Base-by-base conservation (phyloP, 805 yeast genomes). In the Groenewaldozyma salmanticensis region DNA sequence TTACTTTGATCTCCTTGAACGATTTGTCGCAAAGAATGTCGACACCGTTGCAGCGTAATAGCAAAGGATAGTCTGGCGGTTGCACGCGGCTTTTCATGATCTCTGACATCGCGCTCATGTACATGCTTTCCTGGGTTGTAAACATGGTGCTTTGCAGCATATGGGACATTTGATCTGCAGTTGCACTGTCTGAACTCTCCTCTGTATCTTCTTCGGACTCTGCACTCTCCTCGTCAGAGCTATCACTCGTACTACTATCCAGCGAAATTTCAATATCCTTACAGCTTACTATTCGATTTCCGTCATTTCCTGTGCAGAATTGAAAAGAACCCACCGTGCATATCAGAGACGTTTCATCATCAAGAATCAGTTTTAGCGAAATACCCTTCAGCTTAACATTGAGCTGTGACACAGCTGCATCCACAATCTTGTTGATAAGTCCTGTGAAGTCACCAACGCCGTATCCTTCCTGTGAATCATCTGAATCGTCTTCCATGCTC, bases 61-160 rank as follows among this genome's bases (percentile, higher is more conserved):
- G 21, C 9, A 32, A 29, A 7, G 37, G 27, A 41, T 33, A 27
- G 15, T 34, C 29, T 21, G 55, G 33, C 24, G 7, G 7, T 50
- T 50, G 37, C 32, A 17, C 41, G 50, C 20, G 15, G 17, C 16
- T 4, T 18, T 13, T n/a, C 35, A 56, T 37, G 15, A 27, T 19
- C 15, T 38, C 35, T 21, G 84, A 76, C 7, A 80, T 66, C 2
- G 95, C 94, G 59, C 94, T 83, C 88, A 83, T 77, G 54, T 82
- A 85, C 16, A 84, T 70, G 2, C 87, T 77, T 7, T 21, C 35
- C 36, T 76, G 70, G 1, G 84, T 81, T 1, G 90, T 76, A 53
- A 78, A 79, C 29, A 77, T 64, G 61, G 75, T 70, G 51, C 86
- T 79, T 40, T 60, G 53, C 37, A 58, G 19, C 41, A 52, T 22